Evolutionary conservation across 495 filamentous ascomycete species (phyloP), one percentile per base, ranked within the genome.

Genomic region (Clavariopsis aquatica): DNA sequence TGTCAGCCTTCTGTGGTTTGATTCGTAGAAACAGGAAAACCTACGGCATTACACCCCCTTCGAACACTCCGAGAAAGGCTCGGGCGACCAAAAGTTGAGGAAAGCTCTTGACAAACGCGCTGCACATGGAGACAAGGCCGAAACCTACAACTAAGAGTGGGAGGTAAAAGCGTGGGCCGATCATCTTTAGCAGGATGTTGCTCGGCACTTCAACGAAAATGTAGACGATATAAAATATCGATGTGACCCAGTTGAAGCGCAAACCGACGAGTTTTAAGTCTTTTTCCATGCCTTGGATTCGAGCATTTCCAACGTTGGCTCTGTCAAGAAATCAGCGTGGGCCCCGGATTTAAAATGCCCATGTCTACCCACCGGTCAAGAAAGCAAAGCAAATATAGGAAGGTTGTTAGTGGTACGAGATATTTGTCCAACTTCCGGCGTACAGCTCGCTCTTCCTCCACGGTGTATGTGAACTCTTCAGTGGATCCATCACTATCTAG

Each of bases 351-450:
- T 1, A 4, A 46, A 62, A 46, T n/a, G n/a, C 23, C 22, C 12
- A 12, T 5, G 2, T 3, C 20, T 17, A 29, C 69, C 47, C 57
- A 81, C 77, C 78, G 72, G 71, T 87, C 84, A 49, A 86, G 83
- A 72, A 87, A 87, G 74, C 83, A 86, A 60, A 85, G 67, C 62
- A 85, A 76, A 64, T 85, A 85, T 20, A 85, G 69, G 12, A 81
- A 65, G 4, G 82, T 83, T 36, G 84, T 80, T 17, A 81, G 70
- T 6, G 83, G 83, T 51, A 85, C 74, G 24, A 80, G 70, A 64
- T 79, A 76, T 74, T 74, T 78, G 70, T 85, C 83, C 56, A 85
- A 71, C 70, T 80, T 81, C 61, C 75, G 78, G 47, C 81, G 79
- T 49, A 85, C 69, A 6, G 57, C 66, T 24, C 65, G 75, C 74